A percentile compares a stretch with the other conserved stretches of the same genome.
These are phyloP conservation scores for Xylaria sp. DNA, from an alignment of 495 filamentous ascomycete species.

Conservation along the genomic window DNA sequence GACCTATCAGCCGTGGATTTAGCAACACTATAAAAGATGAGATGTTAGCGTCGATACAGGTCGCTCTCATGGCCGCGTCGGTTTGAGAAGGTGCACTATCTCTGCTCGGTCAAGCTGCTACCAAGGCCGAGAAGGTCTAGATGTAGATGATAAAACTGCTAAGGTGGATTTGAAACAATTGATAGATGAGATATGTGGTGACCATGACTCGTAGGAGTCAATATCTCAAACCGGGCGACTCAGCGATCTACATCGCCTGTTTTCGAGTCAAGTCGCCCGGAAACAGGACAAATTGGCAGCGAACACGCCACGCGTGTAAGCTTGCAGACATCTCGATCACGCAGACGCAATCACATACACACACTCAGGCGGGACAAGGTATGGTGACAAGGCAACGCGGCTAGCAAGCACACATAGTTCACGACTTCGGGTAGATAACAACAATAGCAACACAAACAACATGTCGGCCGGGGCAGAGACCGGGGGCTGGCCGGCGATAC, in stretches of 20 bases:
- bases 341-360: slow-evolving; percentile 23
- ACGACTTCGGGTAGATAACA: slow-evolving; percentile 17
- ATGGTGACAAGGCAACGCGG: slow-evolving; percentile 11
- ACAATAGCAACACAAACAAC: background rate
- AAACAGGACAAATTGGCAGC: slow-evolving; percentile 2
- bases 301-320: background rate
- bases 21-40: slow-evolving; percentile 12
- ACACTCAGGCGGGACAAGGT: slow-evolving; percentile 15
- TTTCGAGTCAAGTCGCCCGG: background rate
- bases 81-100: slow-evolving; percentile 3
- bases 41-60: slow-evolving; percentile 11
- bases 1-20: slow-evolving; percentile 9
- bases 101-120: slow-evolving; percentile 9
- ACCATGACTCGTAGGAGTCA: slow-evolving; percentile 7
- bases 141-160: slow-evolving; percentile 15
- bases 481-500: background rate
- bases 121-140: background rate
- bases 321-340: slow-evolving; percentile 13
- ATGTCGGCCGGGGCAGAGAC: background rate
- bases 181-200: background rate
- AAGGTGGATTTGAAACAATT: slow-evolving; percentile 13
- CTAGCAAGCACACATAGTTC: slow-evolving; percentile 23
- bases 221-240: background rate
- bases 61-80: background rate
- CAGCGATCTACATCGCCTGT: slow-evolving; percentile 8